Conservation (phyloP, 495 filamentous ascomycete genomes). For the Hyaloscypha finlandica region DNA sequence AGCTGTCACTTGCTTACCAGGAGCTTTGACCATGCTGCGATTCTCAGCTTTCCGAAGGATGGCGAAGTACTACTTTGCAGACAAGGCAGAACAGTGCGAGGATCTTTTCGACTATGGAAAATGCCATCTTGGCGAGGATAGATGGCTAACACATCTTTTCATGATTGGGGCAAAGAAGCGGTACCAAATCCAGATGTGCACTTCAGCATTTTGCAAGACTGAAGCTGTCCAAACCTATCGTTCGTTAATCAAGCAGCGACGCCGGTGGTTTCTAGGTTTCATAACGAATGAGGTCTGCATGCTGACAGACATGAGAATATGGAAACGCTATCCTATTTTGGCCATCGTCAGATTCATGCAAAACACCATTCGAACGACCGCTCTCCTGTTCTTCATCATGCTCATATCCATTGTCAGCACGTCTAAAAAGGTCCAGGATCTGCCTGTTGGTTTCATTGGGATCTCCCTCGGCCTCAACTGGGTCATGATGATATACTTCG, state of each 20-base stretch:
- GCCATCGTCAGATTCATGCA: constrained; percentile 89
- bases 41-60: constrained; percentile 97
- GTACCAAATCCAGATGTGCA: constrained; percentile 97
- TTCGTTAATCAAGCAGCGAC: constrained; percentile 90
- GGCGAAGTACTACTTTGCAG: constrained; percentile 98
- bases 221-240: constrained; percentile 89
- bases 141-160: constrained; percentile 97
- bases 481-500: constrained; percentile 96
- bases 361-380: constrained; percentile 95
- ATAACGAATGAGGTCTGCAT: constrained; percentile 99
- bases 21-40: constrained; percentile 90
- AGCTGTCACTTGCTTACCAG: constrained; percentile 92
- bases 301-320: constrained; percentile 91
- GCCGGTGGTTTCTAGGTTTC: constrained; percentile 96
- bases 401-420: constrained; percentile 86
- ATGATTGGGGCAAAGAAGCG: constrained; percentile 95
- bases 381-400: constrained; percentile 94
- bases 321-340: constrained; percentile 90
- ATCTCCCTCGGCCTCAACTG: constrained; percentile 96
- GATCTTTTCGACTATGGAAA: constrained; percentile 97
- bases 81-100: constrained; percentile 94
- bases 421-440: constrained; percentile 69
- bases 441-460: constrained; percentile 92
- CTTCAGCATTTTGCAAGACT: constrained; percentile 96
- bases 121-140: constrained; percentile 92